Conservation (phyloP, 106 monocot species). For the Acanthochlamys bracteata region DNA sequence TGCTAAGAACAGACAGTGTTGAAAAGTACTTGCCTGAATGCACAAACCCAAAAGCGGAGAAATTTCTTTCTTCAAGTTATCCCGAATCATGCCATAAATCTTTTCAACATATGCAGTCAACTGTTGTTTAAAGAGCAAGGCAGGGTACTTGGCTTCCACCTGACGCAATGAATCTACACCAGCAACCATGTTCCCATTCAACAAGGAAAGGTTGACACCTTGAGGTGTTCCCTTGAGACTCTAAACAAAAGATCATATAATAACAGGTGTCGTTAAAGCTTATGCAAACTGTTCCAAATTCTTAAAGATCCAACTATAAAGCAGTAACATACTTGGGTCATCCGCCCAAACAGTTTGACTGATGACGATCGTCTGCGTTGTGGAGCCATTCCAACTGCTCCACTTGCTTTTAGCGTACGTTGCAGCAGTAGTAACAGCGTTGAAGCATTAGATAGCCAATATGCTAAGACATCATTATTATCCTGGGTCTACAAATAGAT, state of each 20-base stretch:
- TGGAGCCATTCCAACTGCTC: slow-evolving; percentile 88
- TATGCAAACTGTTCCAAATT: not conserved
- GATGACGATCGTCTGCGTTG: slow-evolving; percentile 79
- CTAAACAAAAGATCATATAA: slow-evolving; percentile 25
- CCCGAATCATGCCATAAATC: slow-evolving; percentile 99
- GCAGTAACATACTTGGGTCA: slow-evolving; percentile 66
- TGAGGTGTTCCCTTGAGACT: slow-evolving; percentile 90
- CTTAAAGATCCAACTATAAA: not conserved
- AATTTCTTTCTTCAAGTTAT: slow-evolving; percentile 99
- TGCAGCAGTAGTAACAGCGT: slow-evolving; percentile 83
- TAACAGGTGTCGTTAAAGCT: not conserved
- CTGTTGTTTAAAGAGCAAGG: slow-evolving; percentile 94
- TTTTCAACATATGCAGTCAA: slow-evolving; percentile 99
- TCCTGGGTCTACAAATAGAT: slow-evolving; percentile 71
- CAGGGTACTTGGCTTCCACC: slow-evolving; percentile 99
- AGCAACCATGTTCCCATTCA: slow-evolving; percentile 58
- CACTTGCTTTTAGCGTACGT: slow-evolving; percentile 92
- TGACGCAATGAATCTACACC: slow-evolving; percentile 63
- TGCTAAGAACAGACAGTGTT: too few species aligned
- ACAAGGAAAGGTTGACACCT: slow-evolving; percentile 78
- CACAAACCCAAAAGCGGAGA: slow-evolving; percentile 89
- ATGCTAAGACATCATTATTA: slow-evolving; percentile 89
- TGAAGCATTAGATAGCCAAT: slow-evolving; percentile 97
- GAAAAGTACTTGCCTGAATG: slow-evolving; percentile 60
- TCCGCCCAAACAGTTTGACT: slow-evolving; percentile 80